phyloP scores from a whole-genome alignment of 441 rosid genomes.

The Populus trichocarpa region DNA sequence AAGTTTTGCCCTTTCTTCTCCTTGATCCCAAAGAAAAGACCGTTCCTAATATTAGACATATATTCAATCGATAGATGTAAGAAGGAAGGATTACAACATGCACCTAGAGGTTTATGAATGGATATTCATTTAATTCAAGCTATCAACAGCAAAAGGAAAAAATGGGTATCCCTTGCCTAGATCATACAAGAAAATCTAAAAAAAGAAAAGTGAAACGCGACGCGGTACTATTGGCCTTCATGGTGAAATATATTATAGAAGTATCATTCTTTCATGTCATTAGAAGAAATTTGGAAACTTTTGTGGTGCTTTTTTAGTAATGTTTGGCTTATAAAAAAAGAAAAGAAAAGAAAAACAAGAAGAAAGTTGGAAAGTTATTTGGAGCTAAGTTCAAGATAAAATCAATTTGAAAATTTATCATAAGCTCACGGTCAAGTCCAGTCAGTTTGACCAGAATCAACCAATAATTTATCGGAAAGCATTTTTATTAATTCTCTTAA shows the following conservation, averaged over 20 bases:
- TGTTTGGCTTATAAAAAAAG: no score
- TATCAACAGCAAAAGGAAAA: no score
- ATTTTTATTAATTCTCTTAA: not conserved
- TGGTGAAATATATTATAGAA: no score
- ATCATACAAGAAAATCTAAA: not conserved
- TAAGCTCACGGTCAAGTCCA: not conserved
- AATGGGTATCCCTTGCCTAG: not conserved
- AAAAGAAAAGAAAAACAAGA: no score
- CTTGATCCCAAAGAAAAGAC: not conserved
- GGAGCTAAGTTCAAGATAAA: no score
- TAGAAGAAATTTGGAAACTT: no score
- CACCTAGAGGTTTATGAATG: not conserved
- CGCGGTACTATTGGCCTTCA: not conserved
- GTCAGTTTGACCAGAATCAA: not conserved
- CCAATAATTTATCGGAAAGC: not conserved
- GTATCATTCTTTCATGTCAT: no score
- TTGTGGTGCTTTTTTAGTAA: no score
- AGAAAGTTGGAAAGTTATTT: no score
- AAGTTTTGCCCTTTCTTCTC: not conserved
- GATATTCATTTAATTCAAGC: not conserved
- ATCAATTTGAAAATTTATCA: slow-evolving; percentile 6
- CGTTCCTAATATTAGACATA: not conserved
- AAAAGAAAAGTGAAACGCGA: not conserved
- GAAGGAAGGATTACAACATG: not conserved
- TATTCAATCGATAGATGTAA: not conserved